Base-by-base conservation (phyloP, 495 filamentous ascomycete species). In the Penicillium soppii region DNA sequence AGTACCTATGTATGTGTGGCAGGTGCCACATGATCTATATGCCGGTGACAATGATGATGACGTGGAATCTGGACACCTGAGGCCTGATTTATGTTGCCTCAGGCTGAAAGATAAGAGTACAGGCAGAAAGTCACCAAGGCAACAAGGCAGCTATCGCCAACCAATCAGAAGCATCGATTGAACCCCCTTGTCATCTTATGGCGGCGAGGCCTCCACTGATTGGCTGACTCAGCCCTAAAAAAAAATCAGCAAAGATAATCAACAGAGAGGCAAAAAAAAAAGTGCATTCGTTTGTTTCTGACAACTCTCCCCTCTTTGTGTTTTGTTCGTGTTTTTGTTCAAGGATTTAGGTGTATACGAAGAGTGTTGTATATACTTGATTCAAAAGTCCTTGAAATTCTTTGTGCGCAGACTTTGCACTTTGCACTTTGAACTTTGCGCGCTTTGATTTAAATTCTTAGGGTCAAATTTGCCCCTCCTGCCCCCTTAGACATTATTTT, bases 241-340 rank as follows among this genome's bases (percentile, higher is more conserved):
- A 40, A 59, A 54, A 57, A 53, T 57, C 53, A 53, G 48, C 43
- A 48, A 45, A n/a, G n/a, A 40, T 43, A 23, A 22, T 33, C 13
- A 32, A 12, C 29, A 32, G 29, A 7, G 29, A n/a, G n/a, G n/a
- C n/a, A n/a, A n/a, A n/a, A n/a, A n/a, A 7, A 47, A 47, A 21
- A 22, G 25, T 23, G 32, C 25, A 36, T 37, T 47, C n/a, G 9
- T 32, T 27, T 35, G 50, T 17, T 44, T 53, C 47, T 47, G 44
- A 47, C 44, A 47, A 38, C 43, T 50, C 47, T 50, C 43, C 42
- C 41, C 45, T 41, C 43, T 17, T 58, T 42, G 53, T 40, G 41
- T 58, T 56, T 58, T 62, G 46, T 54, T 45, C 48, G 12, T 43
- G 41, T 50, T 38, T 50, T 47, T 43, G 54, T 32, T 32, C n/a